Evolutionary conservation across 768 basidiomycete species (phyloP).

Genomic region (Suillus variegatus): DNA sequence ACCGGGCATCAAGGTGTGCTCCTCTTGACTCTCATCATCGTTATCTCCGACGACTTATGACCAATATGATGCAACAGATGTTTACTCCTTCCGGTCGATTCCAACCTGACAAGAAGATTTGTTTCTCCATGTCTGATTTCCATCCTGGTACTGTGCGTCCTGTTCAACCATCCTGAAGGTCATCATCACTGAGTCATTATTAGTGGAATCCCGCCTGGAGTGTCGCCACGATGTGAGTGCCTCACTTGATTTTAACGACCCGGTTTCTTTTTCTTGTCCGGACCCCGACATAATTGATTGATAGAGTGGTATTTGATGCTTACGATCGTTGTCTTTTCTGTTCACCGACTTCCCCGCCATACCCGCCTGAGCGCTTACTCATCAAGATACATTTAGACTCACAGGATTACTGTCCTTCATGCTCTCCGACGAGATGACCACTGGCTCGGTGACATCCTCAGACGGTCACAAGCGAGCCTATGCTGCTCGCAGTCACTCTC

Average conservation of each 20-base stretch:
- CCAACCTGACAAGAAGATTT: conserved; percentile 92
- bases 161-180: conserved; percentile 7
- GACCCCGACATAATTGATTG: conserved; percentile 18
- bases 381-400: conserved; percentile 50
- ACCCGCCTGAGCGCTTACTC: conserved; percentile 8
- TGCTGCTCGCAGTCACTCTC: conserved; percentile 79
- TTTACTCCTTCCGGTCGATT: conserved; percentile 89
- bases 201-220: conserved; percentile 98
- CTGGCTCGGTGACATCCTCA: conserved; percentile 83
- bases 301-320: conserved; percentile 8
- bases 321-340: conserved; percentile 6
- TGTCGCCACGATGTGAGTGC: conserved; percentile 85
- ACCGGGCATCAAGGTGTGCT: conserved; percentile 87
- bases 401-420: conserved; percentile 95
- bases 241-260: conserved; percentile 3
- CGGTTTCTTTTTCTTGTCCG: conserved; percentile 11
- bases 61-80: conserved; percentile 56
- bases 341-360: conserved; percentile 5
- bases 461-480: conserved; percentile 77
- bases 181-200: conserved; percentile 1
- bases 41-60: conserved; percentile 11
- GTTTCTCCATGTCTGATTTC: conserved; percentile 97
- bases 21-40: not conserved
- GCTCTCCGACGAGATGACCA: conserved; percentile 96
- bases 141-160: conserved; percentile 81